phyloP scores from a whole-genome alignment of 78 protist species.

The Pigoraptor vietnamica region DNA sequence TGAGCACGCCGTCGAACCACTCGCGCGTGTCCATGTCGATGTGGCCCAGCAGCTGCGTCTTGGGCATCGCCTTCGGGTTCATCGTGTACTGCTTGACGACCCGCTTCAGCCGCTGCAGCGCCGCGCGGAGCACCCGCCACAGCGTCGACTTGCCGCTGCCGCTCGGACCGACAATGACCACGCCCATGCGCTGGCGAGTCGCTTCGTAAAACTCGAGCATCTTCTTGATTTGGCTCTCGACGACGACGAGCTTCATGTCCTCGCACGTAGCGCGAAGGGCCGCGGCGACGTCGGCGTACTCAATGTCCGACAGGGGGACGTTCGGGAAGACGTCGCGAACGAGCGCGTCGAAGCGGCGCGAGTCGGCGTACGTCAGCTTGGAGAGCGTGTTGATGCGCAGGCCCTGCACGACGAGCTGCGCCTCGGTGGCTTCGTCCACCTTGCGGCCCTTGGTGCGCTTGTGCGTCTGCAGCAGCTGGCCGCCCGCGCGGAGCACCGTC shows the following conservation, averaged over 20 bases:
- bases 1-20: constrained; percentile 84
- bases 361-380: constrained; percentile 67
- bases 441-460: neutral
- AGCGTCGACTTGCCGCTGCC: constrained; percentile 83
- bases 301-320: neutral
- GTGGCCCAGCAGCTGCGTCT: constrained; percentile 71
- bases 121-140: constrained; percentile 45
- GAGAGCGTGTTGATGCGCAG: constrained; percentile 74
- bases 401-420: constrained; percentile 46
- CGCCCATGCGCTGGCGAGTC: constrained; percentile 73
- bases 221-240: constrained; percentile 48
- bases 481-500: constrained; percentile 45
- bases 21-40: constrained; percentile 84
- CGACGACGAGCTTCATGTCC: constrained; percentile 15
- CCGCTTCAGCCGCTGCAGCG: constrained; percentile 12
- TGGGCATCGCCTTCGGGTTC: constrained; percentile 87
- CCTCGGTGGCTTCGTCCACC: neutral
- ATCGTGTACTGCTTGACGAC: constrained; percentile 32
- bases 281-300: constrained; percentile 9
- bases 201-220: constrained; percentile 76
- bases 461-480: neutral
- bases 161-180: constrained; percentile 79
- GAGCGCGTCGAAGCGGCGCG: constrained; percentile 51
- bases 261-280: constrained; percentile 23
- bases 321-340: constrained; percentile 61